Base-by-base conservation (phyloP, 2,329 filamentous ascomycete species). In the Pseudocercospora fuligena region DNA sequence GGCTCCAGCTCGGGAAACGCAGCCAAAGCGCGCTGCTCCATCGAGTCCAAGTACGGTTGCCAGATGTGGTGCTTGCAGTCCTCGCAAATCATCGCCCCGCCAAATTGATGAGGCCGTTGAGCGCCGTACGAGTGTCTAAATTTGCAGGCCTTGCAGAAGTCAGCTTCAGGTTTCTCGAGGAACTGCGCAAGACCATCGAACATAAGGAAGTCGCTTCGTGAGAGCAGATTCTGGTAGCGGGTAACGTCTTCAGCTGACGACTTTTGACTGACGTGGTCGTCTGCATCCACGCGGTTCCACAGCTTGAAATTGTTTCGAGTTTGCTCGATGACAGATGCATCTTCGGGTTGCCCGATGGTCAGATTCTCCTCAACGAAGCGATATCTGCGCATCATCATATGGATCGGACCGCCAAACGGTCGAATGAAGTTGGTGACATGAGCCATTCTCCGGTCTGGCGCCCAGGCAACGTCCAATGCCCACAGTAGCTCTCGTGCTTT, bases 351-450 rank as follows among this genome's bases (percentile, higher is more conserved):
- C 33, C 77, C 76, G 19, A 79, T 69, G 2, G 67, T 71, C 31
- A 78, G 60, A 5, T 67, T 73, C 29, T 79, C 77, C 67, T 79
- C 77, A 14, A 78, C 74, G 61, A 75, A 78, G 3, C 77, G 73
- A 66, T 79, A 78, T 4, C 76, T 68, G 19, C 77, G 70, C 75
- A 75, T 78, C 73, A 75, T 76, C 70, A 79, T 73, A 49, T 79
- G 76, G 27, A 78, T 71, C 1, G 77, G 74, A 2, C 77, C 77
- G 8, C 76, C 76, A 33, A 78, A 75, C 27, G 69, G 66, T 1
- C 77, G 74, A 6, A 77, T 6, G 43, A 79, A 74, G 64, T 75
- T 75, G 31, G 71, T 61, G 33, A 71, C 54, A 43, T 40, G 8
- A 8, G 53, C 66, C 56, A 53, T 23, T 21, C 54, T 46, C 11